Base-by-base conservation (phyloP, 331 rosid genomes). In the Malus hybrid region DNA sequence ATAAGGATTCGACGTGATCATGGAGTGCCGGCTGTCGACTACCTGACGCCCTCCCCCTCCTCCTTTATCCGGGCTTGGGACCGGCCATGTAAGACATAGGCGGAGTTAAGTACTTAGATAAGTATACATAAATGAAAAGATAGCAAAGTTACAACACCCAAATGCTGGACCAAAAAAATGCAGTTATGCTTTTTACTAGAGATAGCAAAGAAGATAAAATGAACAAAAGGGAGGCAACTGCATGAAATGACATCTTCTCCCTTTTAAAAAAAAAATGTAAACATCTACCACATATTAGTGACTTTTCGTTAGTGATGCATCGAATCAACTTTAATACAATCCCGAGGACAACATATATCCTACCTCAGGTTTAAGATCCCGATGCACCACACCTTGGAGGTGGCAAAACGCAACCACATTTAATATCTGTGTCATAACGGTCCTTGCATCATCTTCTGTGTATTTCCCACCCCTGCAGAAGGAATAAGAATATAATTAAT, bases 291-390 rank as follows among this genome's bases (percentile, higher is more conserved):
- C 57, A 52, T 52, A 16, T 16, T 52, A 16, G 57, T 16, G 57
- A 16, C 57, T 0, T 52, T 52, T 16, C 19, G 20, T 39, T 42
- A 42, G 46, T 42, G 46, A 42, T 52, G 33, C 34, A 34, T 32
- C 5, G 10, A 56, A 72, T 9, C 15, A 57, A 57, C 9, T 7
- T 72, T 56, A 33, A 42, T 13, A 36, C 67, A 79, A 69, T 28
- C 52, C 1, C 1, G 9, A 44, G 10, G 68, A 7, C 11, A 70
- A 12, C 65, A 71, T 15, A 15, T 71, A 75, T 54, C 79, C 73
- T 74, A 91, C 98, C 96, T 93, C 98, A 11, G 98, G 98, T 82
- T 93, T 93, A 64, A 93, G 98, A 79, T 93, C 98, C 5, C 98
- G 93, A 65, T 93, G 98, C 69, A 93, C 98, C 88, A 93, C 98